Evolutionary conservation across 257 asterid species (phyloP).

Genomic region (Solanum virginianum): DNA sequence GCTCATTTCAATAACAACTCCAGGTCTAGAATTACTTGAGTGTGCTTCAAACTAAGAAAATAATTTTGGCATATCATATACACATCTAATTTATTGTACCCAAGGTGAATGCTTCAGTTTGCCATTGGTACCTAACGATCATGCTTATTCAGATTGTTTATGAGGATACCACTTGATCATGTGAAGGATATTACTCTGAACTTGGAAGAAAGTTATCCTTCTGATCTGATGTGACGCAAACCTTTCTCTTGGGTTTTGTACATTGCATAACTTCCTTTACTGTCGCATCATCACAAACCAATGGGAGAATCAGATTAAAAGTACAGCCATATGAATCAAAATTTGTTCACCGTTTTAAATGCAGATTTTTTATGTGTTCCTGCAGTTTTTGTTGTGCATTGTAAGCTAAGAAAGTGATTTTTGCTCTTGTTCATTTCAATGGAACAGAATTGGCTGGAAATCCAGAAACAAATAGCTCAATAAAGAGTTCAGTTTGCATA

Average conservation of each 20-base stretch:
- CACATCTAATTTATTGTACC: neutral
- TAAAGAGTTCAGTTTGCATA: conserved; percentile 17
- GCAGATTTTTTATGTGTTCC: neutral
- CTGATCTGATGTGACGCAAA: neutral
- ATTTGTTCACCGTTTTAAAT: neutral
- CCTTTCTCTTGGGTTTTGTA: neutral
- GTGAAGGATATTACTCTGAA: neutral
- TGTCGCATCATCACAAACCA: neutral
- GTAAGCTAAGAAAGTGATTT: neutral
- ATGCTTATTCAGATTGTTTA: neutral
- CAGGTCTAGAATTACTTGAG: neutral
- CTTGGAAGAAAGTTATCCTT: neutral
- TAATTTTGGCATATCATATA: neutral
- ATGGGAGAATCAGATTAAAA: neutral
- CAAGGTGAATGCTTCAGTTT: neutral
- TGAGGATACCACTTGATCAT: neutral
- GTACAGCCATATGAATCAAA: neutral
- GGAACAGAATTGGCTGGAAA: conserved; percentile 25
- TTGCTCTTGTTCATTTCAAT: conserved; percentile 7
- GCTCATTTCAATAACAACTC: neutral
- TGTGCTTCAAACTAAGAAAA: neutral
- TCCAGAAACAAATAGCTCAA: conserved; percentile 28
- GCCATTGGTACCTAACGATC: neutral
- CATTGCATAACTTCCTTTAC: neutral
- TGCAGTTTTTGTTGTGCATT: neutral